phyloP scores from a whole-genome alignment of 208 protist genomes.

The Herpetomonas samuelpessoai region DNA sequence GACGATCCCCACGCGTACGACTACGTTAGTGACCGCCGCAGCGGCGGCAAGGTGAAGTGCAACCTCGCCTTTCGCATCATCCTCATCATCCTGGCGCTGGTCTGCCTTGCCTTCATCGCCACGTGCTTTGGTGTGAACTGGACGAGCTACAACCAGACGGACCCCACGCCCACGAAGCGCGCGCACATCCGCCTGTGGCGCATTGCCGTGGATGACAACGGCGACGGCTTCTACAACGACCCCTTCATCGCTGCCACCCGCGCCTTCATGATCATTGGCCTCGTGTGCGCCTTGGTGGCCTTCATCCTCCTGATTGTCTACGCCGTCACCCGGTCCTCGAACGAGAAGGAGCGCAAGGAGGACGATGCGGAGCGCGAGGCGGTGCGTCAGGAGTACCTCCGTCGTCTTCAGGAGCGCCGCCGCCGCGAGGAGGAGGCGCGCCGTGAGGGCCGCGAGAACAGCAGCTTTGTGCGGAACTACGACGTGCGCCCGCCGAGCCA shows the following conservation, averaged over 20 bases:
- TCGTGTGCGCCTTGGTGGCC: neutral
- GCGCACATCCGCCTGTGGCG: neutral
- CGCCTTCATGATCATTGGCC: neutral
- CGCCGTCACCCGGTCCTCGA: neutral
- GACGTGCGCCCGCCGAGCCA: neutral
- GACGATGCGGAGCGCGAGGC: neutral
- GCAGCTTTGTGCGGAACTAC: neutral
- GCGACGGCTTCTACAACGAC: neutral
- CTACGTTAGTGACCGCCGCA: neutral
- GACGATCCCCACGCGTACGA: neutral
- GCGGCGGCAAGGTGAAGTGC: neutral
- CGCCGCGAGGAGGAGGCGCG: neutral
- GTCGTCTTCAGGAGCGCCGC: neutral
- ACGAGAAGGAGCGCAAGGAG: neutral
- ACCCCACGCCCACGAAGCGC: neutral
- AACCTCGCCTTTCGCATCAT: neutral
- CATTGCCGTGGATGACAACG: neutral
- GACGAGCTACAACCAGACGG: neutral
- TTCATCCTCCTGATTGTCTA: neutral
- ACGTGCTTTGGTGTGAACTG: neutral
- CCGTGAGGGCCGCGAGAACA: neutral
- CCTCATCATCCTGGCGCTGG: neutral
- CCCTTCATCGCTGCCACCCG: neutral
- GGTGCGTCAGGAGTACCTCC: neutral
- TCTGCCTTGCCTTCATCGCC: neutral